Evolutionary conservation across 768 basidiomycete species (phyloP), one percentile per base, ranked within the genome.

Genomic region (Podaxis rugospora): DNA sequence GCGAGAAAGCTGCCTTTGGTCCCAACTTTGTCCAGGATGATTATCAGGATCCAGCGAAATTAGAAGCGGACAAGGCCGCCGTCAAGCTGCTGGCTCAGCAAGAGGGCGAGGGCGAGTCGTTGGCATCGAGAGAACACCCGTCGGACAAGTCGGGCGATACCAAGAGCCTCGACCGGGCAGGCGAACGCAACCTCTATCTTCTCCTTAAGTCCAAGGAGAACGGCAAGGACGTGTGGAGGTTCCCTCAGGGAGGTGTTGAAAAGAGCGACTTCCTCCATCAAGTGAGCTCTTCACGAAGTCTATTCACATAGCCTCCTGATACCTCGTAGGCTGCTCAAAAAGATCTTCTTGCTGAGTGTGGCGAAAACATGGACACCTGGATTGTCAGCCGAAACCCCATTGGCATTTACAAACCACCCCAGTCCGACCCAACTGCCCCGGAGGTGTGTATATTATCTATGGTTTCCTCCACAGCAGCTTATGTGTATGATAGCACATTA

Each of bases 311-410:
- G 46, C 9, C 18, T 46, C 25, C 23, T 51, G 51, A 23, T 58
- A 44, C 51, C 39, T 62, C 66, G 1, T 61, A 94, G 89, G 88
- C 93, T 40, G 93, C 93, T 3, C 80, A 85, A 55, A 79, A 88
- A 52, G 83, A 88, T 62, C 78, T 98, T 21, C 74, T 77, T 51
- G 81, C 83, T 2, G 83, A 89, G 69, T 92, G 90, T 64, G 95
- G 95, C 9, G 76, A 80, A 46, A 76, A 86, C 55, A 93, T 98
- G 89, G 95, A 98, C 68, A 87, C 87, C 11, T 98, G 96, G 95
- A 78, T 95, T 63, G 93, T 96, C n/a, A 85, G 92, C 55, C 84
- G 88, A 56, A 90, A 89, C 59, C 96, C 96, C 2, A 85, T 96
- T 65, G 94, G 93, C 3, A 80, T 92, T 56, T 83, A 86, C 72